Percentiles rank a stretch among this genome's conserved stretches.
Evolutionary conservation across 2,329 filamentous ascomycete species (phyloP).

Genomic region (Aspergillus costaricaensis): DNA sequence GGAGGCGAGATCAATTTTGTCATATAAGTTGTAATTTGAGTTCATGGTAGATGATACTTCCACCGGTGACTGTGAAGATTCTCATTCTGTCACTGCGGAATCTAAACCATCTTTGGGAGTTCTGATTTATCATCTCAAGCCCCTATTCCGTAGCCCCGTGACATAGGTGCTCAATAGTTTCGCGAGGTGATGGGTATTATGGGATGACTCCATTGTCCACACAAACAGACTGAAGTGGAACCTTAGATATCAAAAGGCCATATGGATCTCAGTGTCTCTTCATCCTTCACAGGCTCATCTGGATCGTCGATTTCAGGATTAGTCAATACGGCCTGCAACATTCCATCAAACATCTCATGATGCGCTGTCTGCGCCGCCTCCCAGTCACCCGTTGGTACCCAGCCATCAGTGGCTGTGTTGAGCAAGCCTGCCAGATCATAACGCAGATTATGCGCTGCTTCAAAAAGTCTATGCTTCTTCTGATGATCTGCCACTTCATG

Average conservation of each 20-base stretch:
- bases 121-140: too few species aligned
- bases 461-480: constrained; percentile 36
- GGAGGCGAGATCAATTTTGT: neutral
- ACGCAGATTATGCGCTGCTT: constrained; percentile 35
- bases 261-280: constrained; percentile 35
- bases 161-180: too few species aligned
- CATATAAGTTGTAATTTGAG: too few species aligned
- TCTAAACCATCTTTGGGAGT: too few species aligned
- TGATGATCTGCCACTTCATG: constrained; percentile 30
- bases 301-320: constrained; percentile 33
- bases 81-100: too few species aligned
- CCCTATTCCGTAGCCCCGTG: too few species aligned
- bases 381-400: constrained; percentile 39
- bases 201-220: neutral
- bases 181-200: neutral
- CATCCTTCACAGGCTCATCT: constrained; percentile 37
- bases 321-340: constrained; percentile 33
- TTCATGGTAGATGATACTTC: too few species aligned
- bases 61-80: too few species aligned
- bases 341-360: constrained; percentile 32
- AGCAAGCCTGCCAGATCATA: constrained; percentile 32
- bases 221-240: too few species aligned
- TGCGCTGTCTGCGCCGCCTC: constrained; percentile 34
- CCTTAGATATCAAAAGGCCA: constrained; percentile 36
- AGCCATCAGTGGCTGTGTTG: constrained; percentile 38